Evolutionary conservation across 257 asterid genomes (phyloP), one percentile per base, ranked within the genome.

Genomic region (Solanum dulcamara): DNA sequence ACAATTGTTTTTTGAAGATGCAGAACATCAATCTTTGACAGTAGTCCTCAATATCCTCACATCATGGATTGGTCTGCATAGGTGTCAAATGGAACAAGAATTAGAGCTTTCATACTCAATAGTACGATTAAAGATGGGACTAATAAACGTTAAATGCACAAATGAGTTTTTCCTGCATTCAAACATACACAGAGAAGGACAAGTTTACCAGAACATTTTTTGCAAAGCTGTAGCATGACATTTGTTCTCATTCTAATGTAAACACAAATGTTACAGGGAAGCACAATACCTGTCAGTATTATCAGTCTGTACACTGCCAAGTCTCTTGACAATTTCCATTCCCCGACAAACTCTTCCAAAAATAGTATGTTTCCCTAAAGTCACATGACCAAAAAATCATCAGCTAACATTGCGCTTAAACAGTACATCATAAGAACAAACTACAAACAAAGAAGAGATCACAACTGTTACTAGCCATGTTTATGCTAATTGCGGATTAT

Each of bases 301-400:
- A 86, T 97, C 99, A 85, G 99, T 97, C 90, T 95, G 99, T 88
- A 97, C 98, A 84, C 94, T 95, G 90, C 98, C 98, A 75, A 97
- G 97, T 83, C 97, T 92, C 97, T 95, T 95, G 89, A 97, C 88
- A 74, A 95, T 97, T 90, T 97, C 99, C 99, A 97, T 97, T 87
- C 99, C 98, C 86, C 86, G 92, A 86, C 95, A 95, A 64, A 94
- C 96, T 89, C 99, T 91, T 81, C 99, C 99, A 85, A 97, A 97
- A 89, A 97, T 93, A 22, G 99, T 93, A 87, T 97, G 98, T 26
- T 96, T 96, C 86, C 99, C 99, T 96, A 70, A 70, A 26, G 70
- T 48, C 89, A 32, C 81, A 60, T 55, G 64, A 85, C n/a, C 26
- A 28, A 80, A 86, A 64, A 5, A 53, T 51, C n/a, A 53, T 75